Base-by-base conservation (phyloP, 441 rosid species). In the Mallotus repandus region DNA sequence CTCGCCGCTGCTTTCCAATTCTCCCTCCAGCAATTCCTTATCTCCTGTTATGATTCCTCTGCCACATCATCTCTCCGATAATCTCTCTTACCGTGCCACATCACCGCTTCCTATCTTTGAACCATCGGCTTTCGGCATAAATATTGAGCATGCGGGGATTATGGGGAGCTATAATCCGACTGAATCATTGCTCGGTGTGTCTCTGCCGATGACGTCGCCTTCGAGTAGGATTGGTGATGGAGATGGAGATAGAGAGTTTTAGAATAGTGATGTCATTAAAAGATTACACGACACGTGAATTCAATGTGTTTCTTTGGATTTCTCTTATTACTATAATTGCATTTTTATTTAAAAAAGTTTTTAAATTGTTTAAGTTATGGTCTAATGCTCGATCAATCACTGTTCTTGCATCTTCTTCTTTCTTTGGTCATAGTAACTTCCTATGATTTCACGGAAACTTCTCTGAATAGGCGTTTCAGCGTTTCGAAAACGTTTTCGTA, bases 11-110 rank as follows among this genome's bases (percentile, higher is more conserved):
- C 86, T 90, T 69, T 73, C 84, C 9, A 83, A 88, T 43, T 79
- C 89, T 4, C 92, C 92, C 15, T 86, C 91, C 46, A 77, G 79
- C 9, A 86, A 89, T 63, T 79, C 90, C 21, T 86, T 89, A 73
- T 87, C 92, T 52, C 97, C 97, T 14, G 89, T 94, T 48, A 79
- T 89, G 86, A 94, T 94, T 25, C 97, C 96, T 11, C 98, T 96
- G 38, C 79, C 97, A 9, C 97, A 94, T 68, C 93, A 89, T 73
- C 88, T 69, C 63, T 89, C 94, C 4, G 99, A 88, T 14, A 87
- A 86, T 71, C 82, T 89, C 32, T 29, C 86, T 59, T 77, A 77
- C 64, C 96, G 90, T 73, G 82, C 89, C 11, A 83, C 87, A 3
- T 78, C 79, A 7, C 94, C 93, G 1, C 84, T 92, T 0, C 95